Conservation (phyloP, 2,329 filamentous ascomycete genomes). For the Fusarium protoensiforme region DNA sequence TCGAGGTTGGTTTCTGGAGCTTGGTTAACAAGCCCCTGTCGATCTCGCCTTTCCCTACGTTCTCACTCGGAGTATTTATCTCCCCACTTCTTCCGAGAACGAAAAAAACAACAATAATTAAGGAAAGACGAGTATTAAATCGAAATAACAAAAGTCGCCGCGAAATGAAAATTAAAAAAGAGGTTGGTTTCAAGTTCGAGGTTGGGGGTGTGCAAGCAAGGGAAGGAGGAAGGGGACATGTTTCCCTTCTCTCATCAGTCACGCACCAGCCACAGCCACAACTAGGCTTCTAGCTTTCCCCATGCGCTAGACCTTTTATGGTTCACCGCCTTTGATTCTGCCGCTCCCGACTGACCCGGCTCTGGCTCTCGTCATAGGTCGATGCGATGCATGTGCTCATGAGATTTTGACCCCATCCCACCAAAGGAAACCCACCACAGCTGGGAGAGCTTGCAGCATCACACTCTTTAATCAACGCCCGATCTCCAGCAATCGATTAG, state of each 20-base stretch:
- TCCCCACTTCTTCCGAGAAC: neutral
- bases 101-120: neutral
- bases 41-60: neutral
- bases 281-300: constrained; percentile 21
- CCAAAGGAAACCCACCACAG: neutral
- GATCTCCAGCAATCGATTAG: neutral
- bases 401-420: constrained; percentile 31
- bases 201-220: neutral
- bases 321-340: constrained; percentile 32
- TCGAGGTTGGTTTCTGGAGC: neutral
- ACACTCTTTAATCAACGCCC: neutral
- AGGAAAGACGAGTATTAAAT: neutral
- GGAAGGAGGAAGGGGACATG: neutral
- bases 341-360: constrained; percentile 6
- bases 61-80: neutral
- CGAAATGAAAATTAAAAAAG: neutral
- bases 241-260: constrained; percentile 7
- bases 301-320: constrained; percentile 3
- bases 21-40: neutral
- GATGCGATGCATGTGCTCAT: constrained; percentile 8
- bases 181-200: neutral
- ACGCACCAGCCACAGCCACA: constrained; percentile 15
- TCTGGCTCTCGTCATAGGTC: constrained; percentile 36
- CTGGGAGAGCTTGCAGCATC: neutral
- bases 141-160: neutral